Percentiles rank a stretch among this genome's conserved stretches.
Evolutionary conservation across 768 basidiomycete species (phyloP).

Genomic region (Collybia nuda): DNA sequence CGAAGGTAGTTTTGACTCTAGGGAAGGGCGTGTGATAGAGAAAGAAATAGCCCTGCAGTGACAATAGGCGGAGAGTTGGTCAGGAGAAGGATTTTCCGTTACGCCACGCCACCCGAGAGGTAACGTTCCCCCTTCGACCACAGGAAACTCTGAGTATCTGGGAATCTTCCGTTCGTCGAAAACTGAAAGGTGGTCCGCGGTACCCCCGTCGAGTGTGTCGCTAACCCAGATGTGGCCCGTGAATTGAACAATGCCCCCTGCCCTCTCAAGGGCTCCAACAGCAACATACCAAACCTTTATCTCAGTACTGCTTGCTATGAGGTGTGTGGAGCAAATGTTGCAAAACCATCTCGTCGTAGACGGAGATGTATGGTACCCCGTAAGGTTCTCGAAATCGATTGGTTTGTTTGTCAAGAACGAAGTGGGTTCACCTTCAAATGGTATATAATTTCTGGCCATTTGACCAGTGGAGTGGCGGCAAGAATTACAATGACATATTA

Average conservation of each 20-base stretch:
- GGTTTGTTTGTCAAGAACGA: constrained; percentile 6
- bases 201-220: constrained; percentile 18
- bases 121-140: background rate
- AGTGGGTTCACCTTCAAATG: constrained; percentile 11
- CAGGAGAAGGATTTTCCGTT: background rate
- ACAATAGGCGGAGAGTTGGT: constrained; percentile 12
- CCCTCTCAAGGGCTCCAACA: constrained; percentile 12
- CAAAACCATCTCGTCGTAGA: constrained; percentile 15
- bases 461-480: constrained; percentile 28
- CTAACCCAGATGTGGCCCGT: constrained; percentile 13
- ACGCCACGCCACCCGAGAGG: constrained; percentile 11
- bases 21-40: constrained; percentile 17
- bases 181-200: constrained; percentile 10
- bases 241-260: constrained; percentile 7
- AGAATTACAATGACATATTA: constrained; percentile 26
- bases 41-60: constrained; percentile 14
- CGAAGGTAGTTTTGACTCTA: constrained; percentile 5
- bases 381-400: constrained; percentile 12
- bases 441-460: constrained; percentile 13
- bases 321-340: constrained; percentile 14
- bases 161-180: constrained; percentile 11
- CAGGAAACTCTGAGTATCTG: constrained; percentile 5
- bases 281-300: constrained; percentile 9
- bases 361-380: constrained; percentile 10
- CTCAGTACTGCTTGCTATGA: constrained; percentile 6